These are phyloP conservation scores for Rhizopogon vinicolor DNA, from an alignment of 768 basidiomycete genomes.

Conservation along the genomic window DNA sequence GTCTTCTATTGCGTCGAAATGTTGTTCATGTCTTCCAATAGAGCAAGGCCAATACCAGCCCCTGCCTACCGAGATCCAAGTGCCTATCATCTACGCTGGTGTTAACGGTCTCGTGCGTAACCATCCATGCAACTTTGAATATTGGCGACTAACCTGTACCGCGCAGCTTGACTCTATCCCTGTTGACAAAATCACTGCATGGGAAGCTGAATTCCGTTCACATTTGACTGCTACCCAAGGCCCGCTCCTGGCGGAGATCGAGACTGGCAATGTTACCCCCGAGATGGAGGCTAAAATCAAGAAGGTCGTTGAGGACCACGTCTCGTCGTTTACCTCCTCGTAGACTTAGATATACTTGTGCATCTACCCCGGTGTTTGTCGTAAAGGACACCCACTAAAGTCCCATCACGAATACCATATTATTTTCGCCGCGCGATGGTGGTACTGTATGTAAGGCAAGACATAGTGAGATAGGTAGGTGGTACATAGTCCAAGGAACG, in stretches of 20 bases:
- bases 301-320: conserved; percentile 90
- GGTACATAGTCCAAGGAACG: neutral
- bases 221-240: conserved; percentile 75
- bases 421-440: conserved; percentile 19
- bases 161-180: conserved; percentile 87
- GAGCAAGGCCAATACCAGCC: conserved; percentile 99
- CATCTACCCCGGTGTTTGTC: neutral
- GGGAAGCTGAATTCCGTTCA: conserved; percentile 90
- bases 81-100: conserved; percentile 98
- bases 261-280: conserved; percentile 76
- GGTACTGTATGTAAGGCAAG: conserved; percentile 1
- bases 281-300: conserved; percentile 94
- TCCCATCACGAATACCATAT: conserved; percentile 22
- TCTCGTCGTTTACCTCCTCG: conserved; percentile 65
- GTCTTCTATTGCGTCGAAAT: neutral
- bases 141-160: neutral
- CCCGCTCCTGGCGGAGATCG: conserved; percentile 79
- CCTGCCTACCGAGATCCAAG: conserved; percentile 91
- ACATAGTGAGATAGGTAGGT: conserved; percentile 1
- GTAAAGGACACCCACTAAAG: neutral
- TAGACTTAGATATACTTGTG: conserved; percentile 6
- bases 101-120: conserved; percentile 91
- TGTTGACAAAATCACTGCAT: conserved; percentile 89
- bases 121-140: neutral
- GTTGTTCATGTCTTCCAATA: conserved; percentile 31